These are phyloP conservation scores for Mrakia frigida DNA, from an alignment of 768 basidiomycete genomes.

Conservation along the genomic window DNA sequence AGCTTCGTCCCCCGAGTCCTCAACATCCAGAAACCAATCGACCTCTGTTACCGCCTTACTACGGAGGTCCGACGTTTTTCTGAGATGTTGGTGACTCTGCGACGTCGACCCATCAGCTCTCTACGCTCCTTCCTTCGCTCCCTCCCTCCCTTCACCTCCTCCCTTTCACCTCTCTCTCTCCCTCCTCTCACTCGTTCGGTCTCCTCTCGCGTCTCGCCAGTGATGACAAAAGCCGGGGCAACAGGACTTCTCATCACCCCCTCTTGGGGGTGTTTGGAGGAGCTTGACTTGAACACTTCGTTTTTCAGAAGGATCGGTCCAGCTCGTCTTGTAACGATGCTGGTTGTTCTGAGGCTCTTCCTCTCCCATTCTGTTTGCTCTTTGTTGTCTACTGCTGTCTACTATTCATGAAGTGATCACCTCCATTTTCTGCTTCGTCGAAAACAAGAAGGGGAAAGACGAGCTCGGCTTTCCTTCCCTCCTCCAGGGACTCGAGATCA, in stretches of 20 bases:
- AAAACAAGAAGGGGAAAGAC: no score
- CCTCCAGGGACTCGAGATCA: no score
- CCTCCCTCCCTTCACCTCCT: neutral
- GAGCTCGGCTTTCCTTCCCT: no score
- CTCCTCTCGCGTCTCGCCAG: neutral
- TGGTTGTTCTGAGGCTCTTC: no score
- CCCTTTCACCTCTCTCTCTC: no score
- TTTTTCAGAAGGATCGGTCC: neutral
- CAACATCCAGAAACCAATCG: neutral
- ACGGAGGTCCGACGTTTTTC: neutral
- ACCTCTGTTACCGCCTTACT: neutral
- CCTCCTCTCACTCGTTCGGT: no score
- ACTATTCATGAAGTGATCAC: no score
- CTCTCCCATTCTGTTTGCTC: no score
- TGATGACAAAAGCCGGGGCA: slow-evolving; percentile 2
- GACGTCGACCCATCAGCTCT: neutral
- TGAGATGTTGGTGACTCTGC: neutral
- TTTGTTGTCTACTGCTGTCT: no score
- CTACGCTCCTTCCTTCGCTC: neutral
- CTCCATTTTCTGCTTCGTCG: no score
- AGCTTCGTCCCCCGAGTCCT: neutral
- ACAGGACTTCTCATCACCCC: slow-evolving; percentile 1
- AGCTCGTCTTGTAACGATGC: neutral
- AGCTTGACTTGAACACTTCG: slow-evolving; percentile 3
- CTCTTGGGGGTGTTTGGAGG: neutral